Percentiles rank a stretch among this genome's conserved stretches.
Conservation (phyloP, 768 basidiomycete genomes). For the Multifurca ochricompacta region DNA sequence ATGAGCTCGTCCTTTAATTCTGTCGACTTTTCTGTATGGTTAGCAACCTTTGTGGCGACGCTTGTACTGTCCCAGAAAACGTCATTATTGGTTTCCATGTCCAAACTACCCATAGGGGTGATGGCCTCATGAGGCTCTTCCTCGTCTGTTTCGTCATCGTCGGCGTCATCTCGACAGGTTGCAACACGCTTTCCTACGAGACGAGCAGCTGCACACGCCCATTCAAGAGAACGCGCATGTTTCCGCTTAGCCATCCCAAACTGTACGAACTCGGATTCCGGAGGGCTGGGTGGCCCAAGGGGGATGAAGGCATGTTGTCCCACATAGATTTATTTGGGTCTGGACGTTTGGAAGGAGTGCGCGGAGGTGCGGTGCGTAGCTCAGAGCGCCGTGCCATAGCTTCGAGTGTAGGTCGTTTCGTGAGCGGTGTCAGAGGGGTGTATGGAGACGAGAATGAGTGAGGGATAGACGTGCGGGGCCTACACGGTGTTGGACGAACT, state of each 20-base stretch:
- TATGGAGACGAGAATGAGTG: conserved; percentile 16
- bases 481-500: conserved; percentile 2
- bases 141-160: conserved; percentile 47
- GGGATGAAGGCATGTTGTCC: conserved; percentile 19
- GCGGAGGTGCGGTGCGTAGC: conserved; percentile 22
- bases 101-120: conserved; percentile 40
- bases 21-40: background rate
- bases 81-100: background rate
- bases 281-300: conserved; percentile 19
- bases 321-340: conserved; percentile 20
- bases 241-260: conserved; percentile 21
- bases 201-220: conserved; percentile 33
- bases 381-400: conserved; percentile 29
- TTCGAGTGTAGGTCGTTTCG: conserved; percentile 28
- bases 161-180: conserved; percentile 16
- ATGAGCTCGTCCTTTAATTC: conserved; percentile 9
- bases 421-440: conserved; percentile 9
- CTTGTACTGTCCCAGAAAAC: conserved; percentile 3
- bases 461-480: background rate
- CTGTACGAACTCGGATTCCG: conserved; percentile 26
- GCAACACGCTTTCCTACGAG: conserved; percentile 36
- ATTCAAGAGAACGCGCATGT: conserved; percentile 28
- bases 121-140: conserved; percentile 54
- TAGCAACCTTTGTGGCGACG: background rate
- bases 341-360: conserved; percentile 21